Evolutionary conservation across 441 rosid species (phyloP).

Genomic region (Viola pubescens): DNA sequence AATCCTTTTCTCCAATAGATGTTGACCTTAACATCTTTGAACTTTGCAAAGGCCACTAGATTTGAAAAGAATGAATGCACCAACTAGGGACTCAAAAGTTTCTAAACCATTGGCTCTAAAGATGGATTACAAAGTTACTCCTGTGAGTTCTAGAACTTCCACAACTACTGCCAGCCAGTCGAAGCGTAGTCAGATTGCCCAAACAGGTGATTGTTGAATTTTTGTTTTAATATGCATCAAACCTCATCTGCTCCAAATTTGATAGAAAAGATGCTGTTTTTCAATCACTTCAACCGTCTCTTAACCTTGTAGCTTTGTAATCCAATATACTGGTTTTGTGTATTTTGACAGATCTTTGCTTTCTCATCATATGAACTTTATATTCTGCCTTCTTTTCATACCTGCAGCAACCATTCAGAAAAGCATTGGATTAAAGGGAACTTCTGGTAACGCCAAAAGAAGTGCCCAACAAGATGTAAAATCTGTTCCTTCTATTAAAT

Average conservation of each 20-base stretch:
- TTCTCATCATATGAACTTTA: slow-evolving; percentile 10
- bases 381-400: slow-evolving; percentile 11
- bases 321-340: slow-evolving; percentile 3
- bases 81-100: slow-evolving; percentile 37
- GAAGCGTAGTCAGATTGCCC: slow-evolving; percentile 34
- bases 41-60: slow-evolving; percentile 60
- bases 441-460: slow-evolving; percentile 24
- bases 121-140: slow-evolving; percentile 25
- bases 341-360: background rate
- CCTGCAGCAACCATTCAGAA: slow-evolving; percentile 36
- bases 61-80: slow-evolving; percentile 29
- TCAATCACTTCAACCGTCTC: background rate
- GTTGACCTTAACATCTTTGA: slow-evolving; percentile 57
- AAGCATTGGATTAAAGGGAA: slow-evolving; percentile 32
- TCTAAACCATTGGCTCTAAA: slow-evolving; percentile 38
- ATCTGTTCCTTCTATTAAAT: slow-evolving; percentile 33
- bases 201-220: slow-evolving; percentile 37
- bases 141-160: slow-evolving; percentile 30
- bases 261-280: background rate
- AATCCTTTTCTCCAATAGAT: slow-evolving; percentile 12
- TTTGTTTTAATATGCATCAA: background rate
- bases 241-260: background rate
- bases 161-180: slow-evolving; percentile 24
- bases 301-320: background rate
- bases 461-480: slow-evolving; percentile 31